phyloP scores from a whole-genome alignment of 2,329 filamentous ascomycete species.

The Aspergillus aculeatinus region DNA sequence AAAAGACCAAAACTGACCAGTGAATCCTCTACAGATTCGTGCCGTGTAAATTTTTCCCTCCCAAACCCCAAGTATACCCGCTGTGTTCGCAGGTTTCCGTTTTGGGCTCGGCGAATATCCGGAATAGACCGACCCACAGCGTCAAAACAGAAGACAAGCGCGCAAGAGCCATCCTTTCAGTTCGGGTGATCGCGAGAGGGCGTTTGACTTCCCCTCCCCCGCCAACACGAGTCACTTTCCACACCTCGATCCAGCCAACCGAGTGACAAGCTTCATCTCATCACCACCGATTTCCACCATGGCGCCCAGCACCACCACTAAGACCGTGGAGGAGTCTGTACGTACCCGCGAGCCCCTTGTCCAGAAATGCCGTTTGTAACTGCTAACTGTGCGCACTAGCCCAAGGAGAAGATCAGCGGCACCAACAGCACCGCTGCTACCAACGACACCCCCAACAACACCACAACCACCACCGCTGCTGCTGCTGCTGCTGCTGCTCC shows the following conservation, averaged over 20 bases:
- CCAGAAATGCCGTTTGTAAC: neutral
- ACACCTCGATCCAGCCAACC: neutral
- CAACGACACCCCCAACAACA: neutral
- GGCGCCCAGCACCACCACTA: conserved; percentile 30
- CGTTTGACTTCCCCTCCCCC: conserved; percentile 6
- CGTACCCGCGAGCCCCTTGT: conserved; percentile 7
- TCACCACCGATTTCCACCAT: conserved; percentile 17
- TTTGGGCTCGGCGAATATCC: conserved; percentile 1
- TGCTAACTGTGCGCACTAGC: conserved; percentile 25
- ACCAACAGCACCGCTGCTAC: neutral
- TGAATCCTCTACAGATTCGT: conserved; percentile 18
- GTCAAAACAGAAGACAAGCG: neutral
- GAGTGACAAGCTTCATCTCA: neutral
- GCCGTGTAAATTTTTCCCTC: conserved; percentile 15
- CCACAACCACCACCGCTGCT: neutral
- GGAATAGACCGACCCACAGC: neutral
- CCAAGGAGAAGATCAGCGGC: conserved; percentile 40
- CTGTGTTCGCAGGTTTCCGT: neutral
- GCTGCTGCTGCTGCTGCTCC: neutral
- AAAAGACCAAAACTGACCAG: conserved; percentile 19
- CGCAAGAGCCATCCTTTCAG: neutral
- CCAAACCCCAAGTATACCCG: conserved; percentile 5
- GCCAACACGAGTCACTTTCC: neutral
- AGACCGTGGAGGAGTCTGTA: conserved; percentile 29
- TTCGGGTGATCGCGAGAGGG: neutral